Base-by-base conservation (phyloP, 2,329 filamentous ascomycete genomes). In the Orbilia blumenaviensis region DNA sequence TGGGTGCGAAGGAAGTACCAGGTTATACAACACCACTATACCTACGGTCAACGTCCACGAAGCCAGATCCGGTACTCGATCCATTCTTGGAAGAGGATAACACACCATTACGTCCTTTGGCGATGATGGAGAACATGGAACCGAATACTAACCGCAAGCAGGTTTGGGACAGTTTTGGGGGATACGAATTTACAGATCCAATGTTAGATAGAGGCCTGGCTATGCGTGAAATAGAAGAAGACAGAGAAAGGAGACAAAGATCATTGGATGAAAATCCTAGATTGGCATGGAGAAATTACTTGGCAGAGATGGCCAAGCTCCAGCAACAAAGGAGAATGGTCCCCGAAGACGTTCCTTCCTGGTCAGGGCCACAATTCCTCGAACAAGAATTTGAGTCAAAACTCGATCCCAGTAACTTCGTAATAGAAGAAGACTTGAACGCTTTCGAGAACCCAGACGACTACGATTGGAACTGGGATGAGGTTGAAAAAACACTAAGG, bases 381-480 rank as follows among this genome's bases (percentile, higher is more conserved):
- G 41, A 10, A 34, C 14, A 34, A 3, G 27, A 25, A 10, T 2
- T 18, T 12, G 9, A 7, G 16, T 32, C 29, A 14, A n/a, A 12
- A 0, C 6, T 10, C 3, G 23, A 52, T 50, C 10, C 2, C 16
- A 48, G 5, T 25, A 16, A 10, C 27, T 2, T 14, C 23, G 7
- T 25, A 32, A 61, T 23, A 9, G 10, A 6, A 8, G 29, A 61
- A 14, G 29, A 61, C 5, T 1, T 61, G 7, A 23, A 50, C 3
- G 12, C 21, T 27, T 9, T 25, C 0, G 16, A 23, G 3, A 42
- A 61, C 16, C 23, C 42, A 7, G 9, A 68, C 16, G 14, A 61
- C 10, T 52, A 52, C n/a, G 66, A 68, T 42, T 14, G 10, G 14
- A 54, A 61, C 1, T 68, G 66, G 52, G 29, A 68, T 16, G 66